phyloP scores from a whole-genome alignment of 2,329 filamentous ascomycete genomes.

The Penicillium sclerotiorum region DNA sequence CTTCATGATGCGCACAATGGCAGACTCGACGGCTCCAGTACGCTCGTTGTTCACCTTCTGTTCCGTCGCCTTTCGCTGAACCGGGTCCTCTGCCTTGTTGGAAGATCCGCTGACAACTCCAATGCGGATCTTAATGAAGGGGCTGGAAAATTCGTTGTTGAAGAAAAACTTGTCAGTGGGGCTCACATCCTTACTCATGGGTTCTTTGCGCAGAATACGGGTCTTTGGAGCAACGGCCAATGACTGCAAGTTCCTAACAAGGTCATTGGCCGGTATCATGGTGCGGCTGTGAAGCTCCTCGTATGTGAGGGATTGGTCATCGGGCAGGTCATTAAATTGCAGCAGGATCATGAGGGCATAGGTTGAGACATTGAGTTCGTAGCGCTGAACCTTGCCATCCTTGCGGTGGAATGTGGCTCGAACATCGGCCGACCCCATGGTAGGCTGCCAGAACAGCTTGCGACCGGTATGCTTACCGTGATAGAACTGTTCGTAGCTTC shows the following conservation, averaged over 20 bases:
- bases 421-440: constrained; percentile 83
- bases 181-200: constrained; percentile 76
- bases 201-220: constrained; percentile 76
- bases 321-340: constrained; percentile 78
- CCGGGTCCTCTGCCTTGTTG: constrained; percentile 79
- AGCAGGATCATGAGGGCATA: constrained; percentile 89
- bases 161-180: constrained; percentile 77
- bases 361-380: constrained; percentile 90
- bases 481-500: constrained; percentile 88
- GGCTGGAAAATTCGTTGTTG: constrained; percentile 79
- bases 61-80: constrained; percentile 57
- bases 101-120: constrained; percentile 74
- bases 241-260: constrained; percentile 77
- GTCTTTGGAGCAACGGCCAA: constrained; percentile 83
- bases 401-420: constrained; percentile 74
- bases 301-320: constrained; percentile 56
- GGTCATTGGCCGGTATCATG: constrained; percentile 72
- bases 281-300: constrained; percentile 84
- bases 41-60: constrained; percentile 55
- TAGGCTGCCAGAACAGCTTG: constrained; percentile 78
- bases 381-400: constrained; percentile 72
- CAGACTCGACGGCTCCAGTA: constrained; percentile 54
- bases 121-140: constrained; percentile 84
- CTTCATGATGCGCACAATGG: constrained; percentile 59
- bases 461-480: constrained; percentile 83